Evolutionary conservation across 441 rosid genomes (phyloP).

Genomic region (Daphne laureola): DNA sequence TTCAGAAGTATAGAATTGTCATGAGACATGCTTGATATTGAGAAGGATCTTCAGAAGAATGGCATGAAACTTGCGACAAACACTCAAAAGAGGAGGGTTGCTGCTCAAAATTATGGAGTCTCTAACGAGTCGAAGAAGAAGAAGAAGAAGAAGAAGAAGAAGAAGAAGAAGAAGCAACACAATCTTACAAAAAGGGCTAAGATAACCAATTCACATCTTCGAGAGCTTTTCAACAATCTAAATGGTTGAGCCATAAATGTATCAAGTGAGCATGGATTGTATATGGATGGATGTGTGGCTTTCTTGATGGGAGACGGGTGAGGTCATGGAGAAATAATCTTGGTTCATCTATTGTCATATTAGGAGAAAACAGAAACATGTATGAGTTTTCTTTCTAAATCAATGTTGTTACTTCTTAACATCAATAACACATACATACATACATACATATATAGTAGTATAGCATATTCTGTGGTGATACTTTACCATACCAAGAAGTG

Average conservation of each 20-base stretch:
- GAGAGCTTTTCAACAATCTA: conserved; percentile 64
- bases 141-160: conserved; percentile 73
- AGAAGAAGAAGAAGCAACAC: conserved; percentile 60
- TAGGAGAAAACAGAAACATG: no score
- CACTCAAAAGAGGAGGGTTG: conserved; percentile 75
- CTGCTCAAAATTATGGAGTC: conserved; percentile 59
- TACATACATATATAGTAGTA: no score
- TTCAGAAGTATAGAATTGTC: conserved; percentile 63
- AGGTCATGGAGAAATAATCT: no score
- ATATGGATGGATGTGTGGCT: no score
- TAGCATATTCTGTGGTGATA: no score
- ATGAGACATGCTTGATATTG: conserved; percentile 70
- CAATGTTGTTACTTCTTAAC: no score
- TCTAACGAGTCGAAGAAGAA: conserved; percentile 45
- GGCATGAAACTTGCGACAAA: conserved; percentile 86
- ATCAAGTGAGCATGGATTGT: no score
- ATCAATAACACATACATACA: no score
- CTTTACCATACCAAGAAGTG: no score
- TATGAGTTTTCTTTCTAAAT: no score
- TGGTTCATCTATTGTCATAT: no score
- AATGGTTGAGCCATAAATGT: conserved; percentile 1
- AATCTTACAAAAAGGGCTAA: conserved; percentile 83
- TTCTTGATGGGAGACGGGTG: no score
- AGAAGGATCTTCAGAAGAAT: conserved; percentile 72
- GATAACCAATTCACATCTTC: conserved; percentile 84